phyloP scores from a whole-genome alignment of 2,329 filamentous ascomycete genomes.

The Cladorrhinum sp. region DNA sequence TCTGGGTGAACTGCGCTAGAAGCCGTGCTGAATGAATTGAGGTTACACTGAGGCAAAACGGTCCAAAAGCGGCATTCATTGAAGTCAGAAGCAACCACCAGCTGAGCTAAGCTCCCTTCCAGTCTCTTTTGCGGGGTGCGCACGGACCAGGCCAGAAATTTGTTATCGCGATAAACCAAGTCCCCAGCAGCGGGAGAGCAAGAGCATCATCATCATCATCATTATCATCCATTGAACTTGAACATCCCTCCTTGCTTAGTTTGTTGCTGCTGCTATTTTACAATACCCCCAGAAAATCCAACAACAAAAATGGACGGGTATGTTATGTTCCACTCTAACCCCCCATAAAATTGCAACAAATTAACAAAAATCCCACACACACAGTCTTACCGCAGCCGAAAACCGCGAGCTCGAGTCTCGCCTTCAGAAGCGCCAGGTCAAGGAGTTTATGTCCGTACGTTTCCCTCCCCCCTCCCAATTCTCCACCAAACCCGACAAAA shows the following conservation, averaged over 20 bases:
- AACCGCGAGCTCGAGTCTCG: slow-evolving; percentile 90
- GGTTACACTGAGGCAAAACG: background rate
- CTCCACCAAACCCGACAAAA: no score
- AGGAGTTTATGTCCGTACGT: slow-evolving; percentile 95
- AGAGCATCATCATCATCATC: slow-evolving; percentile 1
- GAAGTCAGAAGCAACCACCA: background rate
- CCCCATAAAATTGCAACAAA: background rate
- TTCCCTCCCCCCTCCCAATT: background rate
- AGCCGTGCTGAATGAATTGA: background rate
- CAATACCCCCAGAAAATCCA: background rate
- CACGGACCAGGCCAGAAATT: slow-evolving; percentile 10
- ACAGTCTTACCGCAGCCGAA: slow-evolving; percentile 69
- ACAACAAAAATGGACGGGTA: slow-evolving; percentile 7
- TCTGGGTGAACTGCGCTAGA: background rate
- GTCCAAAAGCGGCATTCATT: background rate
- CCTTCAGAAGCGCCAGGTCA: slow-evolving; percentile 98
- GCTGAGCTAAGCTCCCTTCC: background rate
- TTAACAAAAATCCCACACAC: slow-evolving; percentile 2
- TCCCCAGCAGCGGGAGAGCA: background rate
- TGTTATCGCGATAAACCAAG: slow-evolving; percentile 8
- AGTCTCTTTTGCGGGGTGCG: background rate
- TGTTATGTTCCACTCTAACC: background rate
- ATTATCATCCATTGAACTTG: background rate
- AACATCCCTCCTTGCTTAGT: background rate
- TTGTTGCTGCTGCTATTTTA: background rate